Evolutionary conservation across 139 green algal genomes (phyloP).

Genomic region (Volvox reticuliferus): DNA sequence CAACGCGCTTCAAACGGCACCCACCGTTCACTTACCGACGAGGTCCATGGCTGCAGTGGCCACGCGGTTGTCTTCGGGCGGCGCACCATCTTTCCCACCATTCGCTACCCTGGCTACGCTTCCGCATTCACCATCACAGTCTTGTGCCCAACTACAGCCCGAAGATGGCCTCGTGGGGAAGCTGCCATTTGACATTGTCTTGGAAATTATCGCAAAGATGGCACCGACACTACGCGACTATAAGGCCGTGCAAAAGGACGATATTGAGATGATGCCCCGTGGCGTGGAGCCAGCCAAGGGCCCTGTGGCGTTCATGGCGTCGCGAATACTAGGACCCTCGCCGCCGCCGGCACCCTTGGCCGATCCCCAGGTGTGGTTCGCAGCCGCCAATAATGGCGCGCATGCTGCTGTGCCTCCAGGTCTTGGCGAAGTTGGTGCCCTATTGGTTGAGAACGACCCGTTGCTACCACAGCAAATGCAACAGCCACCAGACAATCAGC

Average conservation of each 20-base stretch:
- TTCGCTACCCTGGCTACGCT: too few relatives aligned
- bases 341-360: not conserved
- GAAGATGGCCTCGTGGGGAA: not conserved
- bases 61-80: not conserved
- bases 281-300: not conserved
- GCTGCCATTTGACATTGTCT: constrained; percentile 10
- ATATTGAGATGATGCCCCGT: constrained; percentile 11
- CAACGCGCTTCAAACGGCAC: not conserved
- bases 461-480: not conserved
- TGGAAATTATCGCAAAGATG: not conserved
- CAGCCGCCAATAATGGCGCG: not conserved
- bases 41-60: not conserved
- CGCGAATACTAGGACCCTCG: not conserved
- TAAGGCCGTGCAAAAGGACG: not conserved
- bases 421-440: not conserved
- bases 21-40: not conserved
- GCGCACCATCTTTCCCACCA: too few relatives aligned
- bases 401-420: not conserved
- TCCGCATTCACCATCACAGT: not conserved
- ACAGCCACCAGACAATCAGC: not conserved
- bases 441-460: not conserved
- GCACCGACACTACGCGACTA: not conserved
- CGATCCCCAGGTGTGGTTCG: not conserved
- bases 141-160: not conserved
- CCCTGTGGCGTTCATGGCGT: constrained; percentile 3